Evolutionary conservation across 257 asterid species (phyloP), one percentile per base, ranked within the genome.

Genomic region (Apocynum venetum): DNA sequence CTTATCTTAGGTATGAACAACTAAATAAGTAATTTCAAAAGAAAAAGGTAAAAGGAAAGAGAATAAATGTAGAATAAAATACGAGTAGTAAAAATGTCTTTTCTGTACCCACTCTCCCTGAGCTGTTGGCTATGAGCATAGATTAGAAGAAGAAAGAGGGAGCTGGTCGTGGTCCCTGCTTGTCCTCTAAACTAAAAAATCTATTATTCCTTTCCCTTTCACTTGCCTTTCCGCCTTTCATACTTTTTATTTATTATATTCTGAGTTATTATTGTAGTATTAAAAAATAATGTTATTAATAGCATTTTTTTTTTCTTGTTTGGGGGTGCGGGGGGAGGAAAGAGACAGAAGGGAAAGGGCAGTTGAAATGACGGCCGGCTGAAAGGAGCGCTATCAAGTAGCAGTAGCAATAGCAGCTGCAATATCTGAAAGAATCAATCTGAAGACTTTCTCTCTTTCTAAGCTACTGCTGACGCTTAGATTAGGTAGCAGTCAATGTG

Each of bases 311-410:
- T 25, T 25, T 25, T 25, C 31, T 46, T 6, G 3, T 40, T 15
- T 2, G 47, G 47, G 47, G 47, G 47, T 44, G 47, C 47, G 47
- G 47, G 6, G 47, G 47, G 12, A 8, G 1, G 19, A 49, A 49
- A 61, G 25, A 8, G 6, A 64, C 44, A 53, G 66, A 15, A 52
- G 40, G 13, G 12, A 25, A 12, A 6, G 17, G 40, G 6, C 12
- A 49, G 59, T 43, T 38, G 71, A 73, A 74, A 63, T 79, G 82
- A 79, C 82, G 79, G 79, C 79, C 75, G 78, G 82, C 73, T 46
- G 80, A n/a, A 43, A 41, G 44, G 35, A 12, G 43, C 8, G 64
- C 41, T 36, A 65, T 65, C 41, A 51, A 49, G 63, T 35, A 36
- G 63, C 35, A 56, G 77, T 0, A 2, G 56, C 14, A 12, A 17